Percentiles rank a stretch among this genome's conserved stretches.
Conservation (phyloP, 2,329 filamentous ascomycete species). For the Fusarium piperis region DNA sequence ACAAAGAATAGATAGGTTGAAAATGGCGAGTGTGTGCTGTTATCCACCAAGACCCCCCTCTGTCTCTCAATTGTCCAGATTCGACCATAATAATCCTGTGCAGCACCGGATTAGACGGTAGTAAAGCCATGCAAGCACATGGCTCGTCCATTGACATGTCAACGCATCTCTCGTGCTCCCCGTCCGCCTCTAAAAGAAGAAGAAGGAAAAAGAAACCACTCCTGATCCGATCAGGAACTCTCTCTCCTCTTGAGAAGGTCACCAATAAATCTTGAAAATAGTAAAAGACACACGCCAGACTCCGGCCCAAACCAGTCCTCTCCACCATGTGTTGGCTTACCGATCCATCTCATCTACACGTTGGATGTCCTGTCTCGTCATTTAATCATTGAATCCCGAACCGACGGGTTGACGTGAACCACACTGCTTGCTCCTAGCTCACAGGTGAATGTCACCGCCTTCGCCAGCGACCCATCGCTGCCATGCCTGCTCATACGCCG, state of each 20-base stretch:
- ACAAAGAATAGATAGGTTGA: neutral
- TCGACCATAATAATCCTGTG: conserved; percentile 6
- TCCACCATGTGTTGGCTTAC: conserved; percentile 10
- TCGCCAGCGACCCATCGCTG: conserved; percentile 84
- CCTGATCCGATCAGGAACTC: neutral
- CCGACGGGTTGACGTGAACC: neutral
- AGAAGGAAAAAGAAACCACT: neutral
- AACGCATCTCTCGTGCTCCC: neutral
- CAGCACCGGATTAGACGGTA: neutral
- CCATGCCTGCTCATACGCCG: conserved; percentile 91
- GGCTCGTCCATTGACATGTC: neutral
- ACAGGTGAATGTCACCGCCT: conserved; percentile 92
- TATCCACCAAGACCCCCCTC: conserved; percentile 6
- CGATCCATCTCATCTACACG: conserved; percentile 11
- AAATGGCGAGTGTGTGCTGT: conserved; percentile 3
- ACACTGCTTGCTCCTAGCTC: conserved; percentile 3
- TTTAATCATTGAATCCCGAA: neutral
- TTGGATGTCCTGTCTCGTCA: conserved; percentile 1
- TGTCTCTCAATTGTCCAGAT: conserved; percentile 1
- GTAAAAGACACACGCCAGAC: conserved; percentile 21
- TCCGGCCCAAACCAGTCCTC: conserved; percentile 9
- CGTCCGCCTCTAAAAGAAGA: neutral
- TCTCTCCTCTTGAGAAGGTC: neutral
- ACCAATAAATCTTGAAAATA: neutral
- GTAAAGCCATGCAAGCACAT: conserved; percentile 5